Conservation (phyloP, 495 filamentous ascomycete species). For the Hypoxylon rickii region DNA sequence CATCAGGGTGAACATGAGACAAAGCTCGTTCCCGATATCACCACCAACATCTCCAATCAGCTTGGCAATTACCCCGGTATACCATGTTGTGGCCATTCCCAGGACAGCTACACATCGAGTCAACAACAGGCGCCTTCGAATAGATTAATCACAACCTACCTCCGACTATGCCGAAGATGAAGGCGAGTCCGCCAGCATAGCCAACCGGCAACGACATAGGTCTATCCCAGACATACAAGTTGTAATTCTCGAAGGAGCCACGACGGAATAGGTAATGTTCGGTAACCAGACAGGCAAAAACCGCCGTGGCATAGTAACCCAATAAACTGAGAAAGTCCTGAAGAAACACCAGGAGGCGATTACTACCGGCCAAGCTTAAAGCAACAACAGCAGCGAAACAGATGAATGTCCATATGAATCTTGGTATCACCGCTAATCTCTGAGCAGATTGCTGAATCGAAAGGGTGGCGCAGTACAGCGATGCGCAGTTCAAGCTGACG, state of each 20-base stretch:
- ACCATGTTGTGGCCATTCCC: slow-evolving; percentile 59
- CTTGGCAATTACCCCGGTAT: slow-evolving; percentile 53
- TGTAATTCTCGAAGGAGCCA: slow-evolving; percentile 47
- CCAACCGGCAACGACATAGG: slow-evolving; percentile 52
- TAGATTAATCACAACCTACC: slow-evolving; percentile 25
- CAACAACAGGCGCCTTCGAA: slow-evolving; percentile 4
- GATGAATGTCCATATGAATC: slow-evolving; percentile 53
- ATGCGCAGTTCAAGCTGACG: slow-evolving; percentile 49
- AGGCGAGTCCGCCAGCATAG: slow-evolving; percentile 50
- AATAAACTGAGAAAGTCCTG: slow-evolving; percentile 62
- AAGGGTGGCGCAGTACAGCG: slow-evolving; percentile 52
- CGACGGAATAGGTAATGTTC: slow-evolving; percentile 65
- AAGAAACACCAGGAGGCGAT: slow-evolving; percentile 48
- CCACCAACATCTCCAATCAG: slow-evolving; percentile 54
- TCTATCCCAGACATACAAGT: slow-evolving; percentile 57
- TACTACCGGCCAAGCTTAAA: slow-evolving; percentile 52
- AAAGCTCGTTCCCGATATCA: slow-evolving; percentile 62
- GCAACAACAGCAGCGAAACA: slow-evolving; percentile 48
- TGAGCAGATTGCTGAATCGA: slow-evolving; percentile 49
- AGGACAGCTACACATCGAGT: slow-evolving; percentile 37
- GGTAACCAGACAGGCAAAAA: slow-evolving; percentile 60
- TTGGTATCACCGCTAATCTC: slow-evolving; percentile 46
- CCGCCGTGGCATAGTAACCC: slow-evolving; percentile 64
- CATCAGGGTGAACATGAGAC: slow-evolving; percentile 51
- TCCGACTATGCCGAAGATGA: slow-evolving; percentile 50